Evolutionary conservation across 2,329 filamentous ascomycete species (phyloP), one percentile per base, ranked within the genome.

Genomic region (Botrytis fragariae): DNA sequence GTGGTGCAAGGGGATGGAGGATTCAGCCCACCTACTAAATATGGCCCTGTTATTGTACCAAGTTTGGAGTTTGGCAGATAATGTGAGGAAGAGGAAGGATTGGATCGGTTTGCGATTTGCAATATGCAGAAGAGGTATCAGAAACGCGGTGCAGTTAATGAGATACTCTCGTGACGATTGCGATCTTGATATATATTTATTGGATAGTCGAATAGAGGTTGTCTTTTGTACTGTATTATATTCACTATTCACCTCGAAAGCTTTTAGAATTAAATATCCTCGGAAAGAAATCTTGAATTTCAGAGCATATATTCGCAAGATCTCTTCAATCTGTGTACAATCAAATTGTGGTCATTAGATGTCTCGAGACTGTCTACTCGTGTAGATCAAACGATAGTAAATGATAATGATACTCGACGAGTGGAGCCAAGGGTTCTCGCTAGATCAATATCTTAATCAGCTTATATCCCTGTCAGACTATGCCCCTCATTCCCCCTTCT

Each of bases 31-130:
- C 93, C 96, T 65, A 95, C 96, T 77, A 99, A 99, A 85, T 99
- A 97, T 82, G 96, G 96, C 0, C 96, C 96, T 18, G 96, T 99
- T 25, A 95, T 98, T 83, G 91, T 99, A 78, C 96, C 96, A 57
- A 94, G 91, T 83, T 83, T 95, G 76, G 93, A 95, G 82, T 92
- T 90, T 84, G 92, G 92, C 32, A 84, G 89, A 78, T 93, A 74
- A 74, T 69, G 51, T 69, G 51, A 39, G 25, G 29, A 67, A 48
- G 45, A 45, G 64, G 64, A 73, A 54, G 25, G 29, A 37, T n/a
- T 37, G 16, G 45, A 29, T 68, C 45, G 48, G 14, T 22, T 37
- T 35, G 44, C 20, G 29, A 32, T 25, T 8, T 32, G 16, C 48
- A 54, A 51, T 54, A 35, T 48, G 16, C 2, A 16, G 9, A 22